Base-by-base conservation (phyloP, 495 filamentous ascomycete genomes). In the Geoglossum glabrum region DNA sequence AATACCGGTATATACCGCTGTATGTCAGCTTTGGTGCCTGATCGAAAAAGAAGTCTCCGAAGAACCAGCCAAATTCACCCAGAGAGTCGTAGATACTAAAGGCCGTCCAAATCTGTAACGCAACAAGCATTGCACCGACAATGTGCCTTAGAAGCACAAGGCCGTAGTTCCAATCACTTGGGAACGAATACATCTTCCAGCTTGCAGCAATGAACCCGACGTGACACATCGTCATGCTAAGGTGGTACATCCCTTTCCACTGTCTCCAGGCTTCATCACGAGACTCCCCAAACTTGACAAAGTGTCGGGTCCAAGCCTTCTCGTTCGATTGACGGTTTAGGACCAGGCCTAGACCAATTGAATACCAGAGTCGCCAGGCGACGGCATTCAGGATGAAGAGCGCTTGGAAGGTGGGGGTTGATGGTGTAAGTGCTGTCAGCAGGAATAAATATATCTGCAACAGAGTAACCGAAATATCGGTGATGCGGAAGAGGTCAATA, bases 21-120 rank as follows among this genome's bases (percentile, higher is more conserved):
- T 97, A 98, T 23, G 86, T 97, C 52, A 97, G 76, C 64, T 94
- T 93, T 23, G 79, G 83, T 10, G 80, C 81, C 54, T 83, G 77
- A 61, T 94, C 88, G 71, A 95, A 96, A 73, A 88, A 88, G 74
- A 98, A 98, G 68, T 98, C 92, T 13, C 92, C 92, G 64, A 87
- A 98, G 74, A 97, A 98, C 92, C 93, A 98, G 62, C 93, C 93
- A 66, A 96, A 97, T 66, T 98, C 92, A 46, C 90, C 90, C 1
- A 97, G 81, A 5, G 90, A 95, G 17, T 95, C 88, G 70, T 96
- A 94, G 59, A 97, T 93, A 67, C 89, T 95, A 60, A 86, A 70
- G 4, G 85, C 82, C 3, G 90, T 96, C 93, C 93, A 98, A 11
- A 90, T 70, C 66, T 98, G 92, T 50, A 98, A 75, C 15, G 84